phyloP scores from a whole-genome alignment of 2,329 filamentous ascomycete genomes.

The Phaeosphaeria sp. region DNA sequence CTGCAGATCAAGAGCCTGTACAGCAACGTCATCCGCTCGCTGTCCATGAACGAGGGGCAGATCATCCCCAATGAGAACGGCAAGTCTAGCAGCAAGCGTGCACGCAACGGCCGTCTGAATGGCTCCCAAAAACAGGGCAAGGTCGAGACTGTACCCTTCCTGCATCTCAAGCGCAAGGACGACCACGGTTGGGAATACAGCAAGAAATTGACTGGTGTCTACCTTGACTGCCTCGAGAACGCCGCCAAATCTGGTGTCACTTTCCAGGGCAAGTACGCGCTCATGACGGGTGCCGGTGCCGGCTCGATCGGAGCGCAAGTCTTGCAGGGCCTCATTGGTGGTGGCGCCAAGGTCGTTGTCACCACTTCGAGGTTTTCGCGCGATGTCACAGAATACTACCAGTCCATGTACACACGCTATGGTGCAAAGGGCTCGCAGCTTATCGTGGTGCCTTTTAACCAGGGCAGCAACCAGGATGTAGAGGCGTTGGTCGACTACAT shows the following conservation, averaged over 20 bases:
- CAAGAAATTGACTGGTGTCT: constrained; percentile 94
- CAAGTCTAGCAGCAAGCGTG: constrained; percentile 68
- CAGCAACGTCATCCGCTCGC: constrained; percentile 88
- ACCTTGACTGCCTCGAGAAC: constrained; percentile 89
- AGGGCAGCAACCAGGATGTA: constrained; percentile 97
- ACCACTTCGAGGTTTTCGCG: constrained; percentile 97
- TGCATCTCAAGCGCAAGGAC: constrained; percentile 93
- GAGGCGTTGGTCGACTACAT: constrained; percentile 95
- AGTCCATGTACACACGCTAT: constrained; percentile 95
- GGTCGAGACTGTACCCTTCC: constrained; percentile 95
- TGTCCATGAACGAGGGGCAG: constrained; percentile 97
- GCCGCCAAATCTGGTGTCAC: constrained; percentile 87
- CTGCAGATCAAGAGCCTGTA: constrained; percentile 96
- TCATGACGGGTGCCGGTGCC: constrained; percentile 98
- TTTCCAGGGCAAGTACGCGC: constrained; percentile 91
- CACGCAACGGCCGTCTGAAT: constrained; percentile 59
- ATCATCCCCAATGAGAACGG: constrained; percentile 89
- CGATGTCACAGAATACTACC: constrained; percentile 98
- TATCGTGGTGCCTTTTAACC: constrained; percentile 98
- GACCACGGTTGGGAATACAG: constrained; percentile 98
- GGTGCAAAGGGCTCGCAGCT: constrained; percentile 94
- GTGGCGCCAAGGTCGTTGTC: constrained; percentile 94
- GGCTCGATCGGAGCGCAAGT: constrained; percentile 98
- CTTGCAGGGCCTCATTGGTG: constrained; percentile 91
- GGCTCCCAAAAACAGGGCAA: constrained; percentile 76